Evolutionary conservation across 495 filamentous ascomycete species (phyloP), one percentile per base, ranked within the genome.

Genomic region (Parathielavia appendiculata): DNA sequence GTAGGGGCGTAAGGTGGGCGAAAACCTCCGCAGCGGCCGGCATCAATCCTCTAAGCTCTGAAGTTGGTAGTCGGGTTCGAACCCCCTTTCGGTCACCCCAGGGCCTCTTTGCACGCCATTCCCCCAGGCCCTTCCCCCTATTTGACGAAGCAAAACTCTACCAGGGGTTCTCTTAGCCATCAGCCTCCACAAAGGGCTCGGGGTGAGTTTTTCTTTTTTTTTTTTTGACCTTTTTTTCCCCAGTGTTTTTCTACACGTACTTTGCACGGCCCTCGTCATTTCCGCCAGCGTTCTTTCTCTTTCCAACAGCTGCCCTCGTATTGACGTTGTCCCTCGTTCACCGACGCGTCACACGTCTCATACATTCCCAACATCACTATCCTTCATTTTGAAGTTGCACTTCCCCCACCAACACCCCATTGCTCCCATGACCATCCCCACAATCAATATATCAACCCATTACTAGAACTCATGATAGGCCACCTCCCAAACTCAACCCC

Each of bases 401-500:
- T 30, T 30, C 6, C 14, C 39, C 6, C 39, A 41, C n/a, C 39
- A 41, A 17, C 13, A 41, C 16, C 16, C 39, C 39, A 17, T 41
- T 2, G 2, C 39, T 7, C 12, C 39, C 39, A 17, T 7, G 13
- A 1, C 39, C 1, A n/a, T 30, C 23, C 26, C 26, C 43, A 45
- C 17, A 20, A 4, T 8, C 19, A n/a, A 5, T 12, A 6, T 20
- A 5, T 45, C 10, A 20, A 0, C 17, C 2, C 11, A 6, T 40
- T 35, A 52, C 22, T 35, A 30, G 26, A 30, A 6, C 26, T 40
- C 2, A 23, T 17, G 2, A 17, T n/a, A 13, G 35, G 20, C 50
- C 53, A 56, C 32, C 26, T 22, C 30, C 53, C 53, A 46, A 56
- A 56, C 53, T 56, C 53, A 12, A 47, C 43, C 32, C 53, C 53